Conservation (phyloP, 2,329 filamentous ascomycete genomes). For the Apiospora pterosperma region DNA sequence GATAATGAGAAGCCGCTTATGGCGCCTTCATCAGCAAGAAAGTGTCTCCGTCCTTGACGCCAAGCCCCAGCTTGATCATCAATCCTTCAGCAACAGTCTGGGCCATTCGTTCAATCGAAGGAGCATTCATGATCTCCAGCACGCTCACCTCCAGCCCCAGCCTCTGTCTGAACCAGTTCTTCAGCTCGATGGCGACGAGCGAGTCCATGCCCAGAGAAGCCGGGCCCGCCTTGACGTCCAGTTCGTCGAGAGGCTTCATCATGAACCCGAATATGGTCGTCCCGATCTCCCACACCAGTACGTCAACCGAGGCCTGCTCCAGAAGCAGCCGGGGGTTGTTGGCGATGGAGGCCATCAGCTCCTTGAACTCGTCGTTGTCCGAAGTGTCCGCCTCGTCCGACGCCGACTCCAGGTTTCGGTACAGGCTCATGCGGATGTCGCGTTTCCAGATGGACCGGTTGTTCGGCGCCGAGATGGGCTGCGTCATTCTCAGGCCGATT, state of each 20-base stretch:
- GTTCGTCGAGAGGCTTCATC: not conserved
- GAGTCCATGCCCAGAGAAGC: not conserved
- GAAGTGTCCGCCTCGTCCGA: not conserved
- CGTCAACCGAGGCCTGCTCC: not conserved
- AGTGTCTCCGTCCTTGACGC: too few species aligned
- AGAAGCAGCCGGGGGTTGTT: not conserved
- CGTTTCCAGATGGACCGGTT: not conserved
- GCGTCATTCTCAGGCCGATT: not conserved
- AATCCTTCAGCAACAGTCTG: too few species aligned
- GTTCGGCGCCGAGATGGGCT: not conserved
- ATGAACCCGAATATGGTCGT: not conserved
- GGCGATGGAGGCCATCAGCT: not conserved
- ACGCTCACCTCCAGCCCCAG: not conserved
- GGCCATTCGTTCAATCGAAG: too few species aligned
- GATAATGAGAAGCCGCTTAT: too few species aligned
- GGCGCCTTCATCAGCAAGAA: too few species aligned
- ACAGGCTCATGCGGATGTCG: not conserved
- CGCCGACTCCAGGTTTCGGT: not conserved
- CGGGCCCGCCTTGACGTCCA: not conserved
- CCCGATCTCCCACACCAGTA: not conserved
- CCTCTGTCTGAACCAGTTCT: not conserved
- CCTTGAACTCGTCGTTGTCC: too few species aligned
- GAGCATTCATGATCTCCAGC: not conserved
- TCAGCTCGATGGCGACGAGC: not conserved
- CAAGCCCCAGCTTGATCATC: too few species aligned